A percentile compares a stretch with the other conserved stretches of the same genome.
These are phyloP conservation scores for Nepenthes gracilis DNA, from an alignment of 148 eudicot genomes.

Conservation along the genomic window DNA sequence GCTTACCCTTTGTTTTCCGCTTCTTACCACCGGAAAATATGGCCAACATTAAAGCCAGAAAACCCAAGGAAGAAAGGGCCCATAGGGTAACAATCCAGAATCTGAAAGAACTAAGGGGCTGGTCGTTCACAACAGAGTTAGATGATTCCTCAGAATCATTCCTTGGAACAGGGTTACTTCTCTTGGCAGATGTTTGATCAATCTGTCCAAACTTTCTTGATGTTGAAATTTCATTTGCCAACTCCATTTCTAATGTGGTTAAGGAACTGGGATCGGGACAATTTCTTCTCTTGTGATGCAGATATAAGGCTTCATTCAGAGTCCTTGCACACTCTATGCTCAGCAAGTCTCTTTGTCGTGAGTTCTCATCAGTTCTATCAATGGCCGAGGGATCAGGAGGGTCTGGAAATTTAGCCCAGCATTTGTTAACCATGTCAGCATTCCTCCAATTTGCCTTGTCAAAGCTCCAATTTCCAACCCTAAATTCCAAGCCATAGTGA, in stretches of 20 bases:
- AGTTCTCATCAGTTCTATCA: conserved; percentile 31
- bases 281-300: conserved; percentile 48
- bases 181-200: conserved; percentile 13
- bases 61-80: conserved; percentile 47
- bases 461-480: conserved; percentile 82
- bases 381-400: conserved; percentile 66
- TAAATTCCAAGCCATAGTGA: conserved; percentile 68
- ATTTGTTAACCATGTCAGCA: conserved; percentile 51
- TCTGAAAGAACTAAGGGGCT: conserved; percentile 35
- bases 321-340: conserved; percentile 75
- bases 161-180: conserved; percentile 6
- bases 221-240: conserved; percentile 12
- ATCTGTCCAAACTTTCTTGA: conserved; percentile 31
- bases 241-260: conserved; percentile 9
- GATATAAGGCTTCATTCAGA: conserved; percentile 56
- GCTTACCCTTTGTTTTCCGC: conserved; percentile 47
- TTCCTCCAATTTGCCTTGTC: conserved; percentile 87
- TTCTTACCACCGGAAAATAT: conserved; percentile 35
- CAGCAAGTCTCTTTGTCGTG: conserved; percentile 46
- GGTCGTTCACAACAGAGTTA: conserved; percentile 16
- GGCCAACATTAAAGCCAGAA: conserved; percentile 31
- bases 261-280: conserved; percentile 38
- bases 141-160: conserved; percentile 23
- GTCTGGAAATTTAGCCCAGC: conserved; percentile 93
- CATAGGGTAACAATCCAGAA: conserved; percentile 56